phyloP scores from a whole-genome alignment of 768 basidiomycete genomes.

The Multifurca ochricompacta region DNA sequence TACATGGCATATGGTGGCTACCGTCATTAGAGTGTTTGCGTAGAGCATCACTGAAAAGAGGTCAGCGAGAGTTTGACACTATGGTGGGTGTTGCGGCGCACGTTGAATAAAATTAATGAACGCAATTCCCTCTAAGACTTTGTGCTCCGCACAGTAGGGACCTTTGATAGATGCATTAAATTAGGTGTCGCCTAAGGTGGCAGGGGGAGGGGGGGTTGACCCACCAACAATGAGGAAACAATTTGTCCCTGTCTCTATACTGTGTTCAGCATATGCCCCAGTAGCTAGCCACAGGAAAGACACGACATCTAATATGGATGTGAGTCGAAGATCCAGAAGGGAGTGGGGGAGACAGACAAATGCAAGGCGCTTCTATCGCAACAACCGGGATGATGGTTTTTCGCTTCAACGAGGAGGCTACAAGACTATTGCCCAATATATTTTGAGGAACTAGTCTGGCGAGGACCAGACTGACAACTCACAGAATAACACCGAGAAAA shows the following conservation, averaged over 20 bases:
- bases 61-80: background rate
- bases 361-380: slow-evolving; percentile 10
- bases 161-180: background rate
- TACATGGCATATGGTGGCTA: slow-evolving; percentile 18
- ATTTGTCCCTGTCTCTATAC: background rate
- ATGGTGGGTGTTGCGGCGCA: background rate
- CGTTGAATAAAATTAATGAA: slow-evolving; percentile 16
- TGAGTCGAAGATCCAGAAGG: background rate
- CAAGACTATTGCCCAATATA: background rate
- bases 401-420: background rate
- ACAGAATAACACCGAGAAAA: background rate
- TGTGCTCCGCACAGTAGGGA: background rate
- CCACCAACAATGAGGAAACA: background rate
- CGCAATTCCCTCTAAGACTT: slow-evolving; percentile 3
- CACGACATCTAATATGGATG: background rate
- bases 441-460: background rate
- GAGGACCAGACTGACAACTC: background rate
- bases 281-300: slow-evolving; percentile 12
- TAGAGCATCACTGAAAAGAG: slow-evolving; percentile 12
- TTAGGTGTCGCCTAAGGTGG: background rate
- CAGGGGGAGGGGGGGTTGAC: background rate
- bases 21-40: slow-evolving; percentile 15
- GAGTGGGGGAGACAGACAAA: slow-evolving; percentile 1
- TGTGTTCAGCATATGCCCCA: background rate
- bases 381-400: slow-evolving; percentile 4